Evolutionary conservation across 108 stramenopile species (phyloP).

Genomic region (Cyclotella baltica): DNA sequence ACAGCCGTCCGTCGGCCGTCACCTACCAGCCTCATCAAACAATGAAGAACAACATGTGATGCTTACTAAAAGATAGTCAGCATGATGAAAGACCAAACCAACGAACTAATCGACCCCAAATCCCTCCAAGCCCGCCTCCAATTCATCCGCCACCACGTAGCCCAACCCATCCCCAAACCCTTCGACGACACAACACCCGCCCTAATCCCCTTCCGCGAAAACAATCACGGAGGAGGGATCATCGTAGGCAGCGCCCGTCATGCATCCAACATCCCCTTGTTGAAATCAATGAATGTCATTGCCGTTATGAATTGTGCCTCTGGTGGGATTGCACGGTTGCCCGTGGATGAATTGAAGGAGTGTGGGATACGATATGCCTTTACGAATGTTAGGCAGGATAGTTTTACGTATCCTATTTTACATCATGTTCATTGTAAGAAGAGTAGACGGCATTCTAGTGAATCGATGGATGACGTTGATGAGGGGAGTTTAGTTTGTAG

Average conservation of each 20-base stretch:
- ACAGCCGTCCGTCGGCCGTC: too few relatives aligned
- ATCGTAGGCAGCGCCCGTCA: constrained; percentile 73
- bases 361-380: constrained; percentile 72
- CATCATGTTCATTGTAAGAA: constrained; percentile 60
- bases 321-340: constrained; percentile 72
- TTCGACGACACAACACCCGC: constrained; percentile 51
- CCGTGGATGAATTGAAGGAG: constrained; percentile 69
- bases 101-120: constrained; percentile 27
- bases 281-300: constrained; percentile 64
- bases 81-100: constrained; percentile 1
- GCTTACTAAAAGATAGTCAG: neutral
- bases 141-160: constrained; percentile 59
- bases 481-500: constrained; percentile 40
- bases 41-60: neutral
- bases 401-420: constrained; percentile 71
- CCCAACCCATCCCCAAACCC: constrained; percentile 58
- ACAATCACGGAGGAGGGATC: constrained; percentile 49
- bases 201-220: constrained; percentile 47
- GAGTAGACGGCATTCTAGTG: neutral
- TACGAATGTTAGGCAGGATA: constrained; percentile 77
- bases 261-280: constrained; percentile 60
- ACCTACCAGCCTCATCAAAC: too few relatives aligned
- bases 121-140: constrained; percentile 55
- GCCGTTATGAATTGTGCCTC: constrained; percentile 83
- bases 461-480: neutral